Evolutionary conservation across 164 flowering plant genomes (phyloP), one percentile per base, ranked within the genome.

Genomic region (Saururus chinensis): DNA sequence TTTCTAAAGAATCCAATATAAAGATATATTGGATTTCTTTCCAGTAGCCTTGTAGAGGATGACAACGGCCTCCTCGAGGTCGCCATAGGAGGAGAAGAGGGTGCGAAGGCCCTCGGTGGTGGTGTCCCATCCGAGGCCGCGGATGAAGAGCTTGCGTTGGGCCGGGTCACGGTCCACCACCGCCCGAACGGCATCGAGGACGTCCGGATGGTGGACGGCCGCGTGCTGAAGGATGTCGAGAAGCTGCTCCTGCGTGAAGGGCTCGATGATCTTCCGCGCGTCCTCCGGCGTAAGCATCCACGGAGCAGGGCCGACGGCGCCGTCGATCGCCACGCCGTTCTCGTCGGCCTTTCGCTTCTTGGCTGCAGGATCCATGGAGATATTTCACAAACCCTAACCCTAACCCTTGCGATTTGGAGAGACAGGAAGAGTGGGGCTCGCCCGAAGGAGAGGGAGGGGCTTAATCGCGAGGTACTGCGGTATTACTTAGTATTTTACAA

Each of bases 81-180:
- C 93, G 0, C 99, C 99, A 60, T 76, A 89, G 9, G 70, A 25
- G 0, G 92, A 79, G 66, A 95, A 95, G 16, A 84, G 77, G 8
- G 68, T 9, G 16, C 85, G 83, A n/a, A 95, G 80, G 25, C 74
- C 74, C 1, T 95, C 99, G 19, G 89, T 76, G 55, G 88, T 87
- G 65, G 99, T 87, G 54, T 95, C 97, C 93, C 95, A 87, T 0
- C 96, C 97, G 12, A 95, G 89, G 35, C 97, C 99, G n/a, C 97
- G 91, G 40, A 95, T 76, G 75, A 95, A 95, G 59, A 91, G 88
- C 81, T 95, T 95, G 19, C 97, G 75, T 71, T 82, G 92, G 20
- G 88, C 59, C 7, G 76, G 68, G 54, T 89, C 97, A 0, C 76
- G 71, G 60, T 89, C 90, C 40, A 92, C 95, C 40, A 89, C 64